Conservation (phyloP, 208 protist species). For the Wallacemonas sp. region DNA sequence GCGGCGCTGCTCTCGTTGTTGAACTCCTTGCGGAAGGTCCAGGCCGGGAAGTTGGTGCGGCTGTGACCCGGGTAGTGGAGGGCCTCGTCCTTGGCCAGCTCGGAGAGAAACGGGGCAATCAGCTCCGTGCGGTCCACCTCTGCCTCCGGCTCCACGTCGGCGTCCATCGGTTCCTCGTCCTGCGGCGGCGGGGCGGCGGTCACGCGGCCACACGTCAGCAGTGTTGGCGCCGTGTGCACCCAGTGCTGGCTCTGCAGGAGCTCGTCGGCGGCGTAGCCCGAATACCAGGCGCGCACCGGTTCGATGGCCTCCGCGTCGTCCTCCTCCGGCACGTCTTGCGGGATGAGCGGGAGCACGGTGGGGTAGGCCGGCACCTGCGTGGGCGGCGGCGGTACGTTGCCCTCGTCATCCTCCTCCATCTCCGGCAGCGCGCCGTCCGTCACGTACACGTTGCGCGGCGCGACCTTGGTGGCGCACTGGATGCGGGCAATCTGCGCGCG, state of each 20-base stretch:
- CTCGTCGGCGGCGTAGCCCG: slow-evolving; percentile 85
- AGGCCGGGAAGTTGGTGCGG: slow-evolving; percentile 70
- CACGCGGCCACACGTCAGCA: slow-evolving; percentile 70
- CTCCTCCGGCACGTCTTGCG: slow-evolving; percentile 82
- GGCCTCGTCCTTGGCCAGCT: slow-evolving; percentile 69
- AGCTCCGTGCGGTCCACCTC: slow-evolving; percentile 54
- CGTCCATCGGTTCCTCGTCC: slow-evolving; percentile 27
- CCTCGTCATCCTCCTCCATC: slow-evolving; percentile 86
- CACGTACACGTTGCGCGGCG: slow-evolving; percentile 80
- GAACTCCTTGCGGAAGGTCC: slow-evolving; percentile 88
- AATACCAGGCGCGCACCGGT: slow-evolving; percentile 71
- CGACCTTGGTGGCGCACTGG: slow-evolving; percentile 81
- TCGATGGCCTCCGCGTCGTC: slow-evolving; percentile 64
- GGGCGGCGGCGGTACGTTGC: slow-evolving; percentile 54
- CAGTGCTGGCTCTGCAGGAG: slow-evolving; percentile 89
- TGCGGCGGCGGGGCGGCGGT: slow-evolving; percentile 39
- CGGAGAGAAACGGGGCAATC: slow-evolving; percentile 85
- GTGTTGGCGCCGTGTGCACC: slow-evolving; percentile 85
- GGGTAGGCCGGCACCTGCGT: slow-evolving; percentile 75
- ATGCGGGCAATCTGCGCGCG: slow-evolving; percentile 96
- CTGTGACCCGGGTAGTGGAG: slow-evolving; percentile 80
- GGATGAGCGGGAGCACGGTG: slow-evolving; percentile 74
- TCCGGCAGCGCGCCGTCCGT: slow-evolving; percentile 85
- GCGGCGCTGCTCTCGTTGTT: slow-evolving; percentile 70
- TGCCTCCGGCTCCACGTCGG: slow-evolving; percentile 23